phyloP scores from a whole-genome alignment of 805 yeast genomes.

The Maudiozyma barnettii region DNA sequence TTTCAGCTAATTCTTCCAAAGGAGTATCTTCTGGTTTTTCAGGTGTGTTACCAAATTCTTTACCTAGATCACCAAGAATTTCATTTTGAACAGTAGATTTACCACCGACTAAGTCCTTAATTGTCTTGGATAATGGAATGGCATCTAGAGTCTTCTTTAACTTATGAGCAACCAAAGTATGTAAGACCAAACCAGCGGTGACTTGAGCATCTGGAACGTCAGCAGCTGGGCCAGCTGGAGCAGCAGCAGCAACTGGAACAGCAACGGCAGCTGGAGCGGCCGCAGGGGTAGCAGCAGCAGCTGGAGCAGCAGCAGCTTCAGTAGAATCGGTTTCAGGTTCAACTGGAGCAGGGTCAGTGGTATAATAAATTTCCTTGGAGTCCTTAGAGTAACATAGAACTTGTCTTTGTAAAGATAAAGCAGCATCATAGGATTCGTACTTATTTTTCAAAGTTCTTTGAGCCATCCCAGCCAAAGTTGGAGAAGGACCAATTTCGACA shows the following conservation, averaged over 20 bases:
- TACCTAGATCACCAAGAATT: constrained; percentile 96
- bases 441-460: constrained; percentile 86
- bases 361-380: constrained; percentile 91
- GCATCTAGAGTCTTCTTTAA: constrained; percentile 84
- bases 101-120: constrained; percentile 96
- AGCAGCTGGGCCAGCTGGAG: constrained; percentile 72
- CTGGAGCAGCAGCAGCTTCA: constrained; percentile 23
- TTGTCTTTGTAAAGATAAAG: constrained; percentile 76
- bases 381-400: constrained; percentile 93
- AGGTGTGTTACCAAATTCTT: constrained; percentile 96
- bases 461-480: constrained; percentile 98
- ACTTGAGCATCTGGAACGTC: constrained; percentile 85
- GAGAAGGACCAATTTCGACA: constrained; percentile 98
- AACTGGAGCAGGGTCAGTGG: constrained; percentile 57
- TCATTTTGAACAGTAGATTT: constrained; percentile 98
- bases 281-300: constrained; percentile 42
- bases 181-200: constrained; percentile 71
- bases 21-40: constrained; percentile 99
- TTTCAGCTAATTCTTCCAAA: constrained; percentile 87
- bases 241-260: constrained; percentile 50
- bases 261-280: constrained; percentile 48
- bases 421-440: constrained; percentile 96
- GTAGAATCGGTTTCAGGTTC: constrained; percentile 27
- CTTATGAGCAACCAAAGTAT: constrained; percentile 89
- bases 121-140: constrained; percentile 81